phyloP scores from a whole-genome alignment of 768 basidiomycete genomes.

The Coprinellus aureogranulatus region DNA sequence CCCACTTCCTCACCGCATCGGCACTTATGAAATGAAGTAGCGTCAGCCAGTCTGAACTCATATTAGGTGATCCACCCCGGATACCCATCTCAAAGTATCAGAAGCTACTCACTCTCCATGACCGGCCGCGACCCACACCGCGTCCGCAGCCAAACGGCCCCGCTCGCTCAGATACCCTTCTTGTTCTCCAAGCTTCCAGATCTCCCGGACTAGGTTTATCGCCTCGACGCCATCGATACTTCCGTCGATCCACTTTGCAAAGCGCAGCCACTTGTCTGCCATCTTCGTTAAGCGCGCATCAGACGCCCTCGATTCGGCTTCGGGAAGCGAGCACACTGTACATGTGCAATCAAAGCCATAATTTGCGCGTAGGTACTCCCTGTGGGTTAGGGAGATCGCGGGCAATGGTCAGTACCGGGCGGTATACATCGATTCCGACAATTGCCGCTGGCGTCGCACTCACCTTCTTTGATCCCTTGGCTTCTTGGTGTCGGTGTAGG shows the following conservation, averaged over 20 bases:
- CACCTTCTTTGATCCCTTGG: constrained; percentile 55
- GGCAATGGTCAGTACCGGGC: too few relatives aligned
- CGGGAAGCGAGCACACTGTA: constrained; percentile 54
- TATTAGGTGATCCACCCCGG: background rate
- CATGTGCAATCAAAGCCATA: constrained; percentile 64
- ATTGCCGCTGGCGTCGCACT: constrained; percentile 4
- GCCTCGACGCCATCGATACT: constrained; percentile 49
- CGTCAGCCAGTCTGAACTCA: background rate
- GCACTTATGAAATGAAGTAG: constrained; percentile 31
- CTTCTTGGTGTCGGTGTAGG: constrained; percentile 57
- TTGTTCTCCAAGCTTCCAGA: constrained; percentile 57
- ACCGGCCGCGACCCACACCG: constrained; percentile 55
- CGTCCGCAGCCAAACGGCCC: constrained; percentile 61
- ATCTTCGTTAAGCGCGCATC: constrained; percentile 51
- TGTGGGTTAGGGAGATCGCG: too few relatives aligned
- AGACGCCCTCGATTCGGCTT: constrained; percentile 45
- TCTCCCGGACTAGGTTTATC: constrained; percentile 42
- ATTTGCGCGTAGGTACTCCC: constrained; percentile 44
- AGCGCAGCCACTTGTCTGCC: constrained; percentile 39
- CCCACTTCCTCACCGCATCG: constrained; percentile 49
- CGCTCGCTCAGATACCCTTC: constrained; percentile 69
- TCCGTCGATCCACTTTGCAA: constrained; percentile 49
- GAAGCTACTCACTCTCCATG: constrained; percentile 56
- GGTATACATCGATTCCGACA: too few relatives aligned
- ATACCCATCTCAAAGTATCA: constrained; percentile 1